Conservation (phyloP, 306 rosid species). For the Dryas octopetala region DNA sequence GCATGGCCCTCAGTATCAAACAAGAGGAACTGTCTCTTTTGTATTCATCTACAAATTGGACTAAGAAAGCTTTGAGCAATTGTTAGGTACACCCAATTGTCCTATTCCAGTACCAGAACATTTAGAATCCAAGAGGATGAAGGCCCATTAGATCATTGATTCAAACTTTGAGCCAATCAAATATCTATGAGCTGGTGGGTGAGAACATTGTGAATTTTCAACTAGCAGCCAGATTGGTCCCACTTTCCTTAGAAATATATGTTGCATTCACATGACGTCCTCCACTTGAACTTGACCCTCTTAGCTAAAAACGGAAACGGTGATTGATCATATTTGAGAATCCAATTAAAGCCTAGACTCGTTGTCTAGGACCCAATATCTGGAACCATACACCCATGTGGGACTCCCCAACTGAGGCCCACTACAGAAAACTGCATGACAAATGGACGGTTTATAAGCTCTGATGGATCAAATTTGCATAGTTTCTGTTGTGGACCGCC, state of each 20-base stretch:
- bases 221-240: slow-evolving; percentile 9
- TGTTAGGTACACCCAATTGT: slow-evolving; percentile 3
- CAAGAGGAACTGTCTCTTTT: no score
- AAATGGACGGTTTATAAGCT: no score
- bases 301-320: not conserved
- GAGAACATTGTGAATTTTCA: not conserved
- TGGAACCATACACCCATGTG: no score
- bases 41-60: not conserved
- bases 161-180: no score
- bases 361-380: no score
- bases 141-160: not conserved
- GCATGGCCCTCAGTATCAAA: no score
- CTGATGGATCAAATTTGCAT: not conserved
- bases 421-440: no score
- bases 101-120: not conserved
- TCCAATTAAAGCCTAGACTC: no score
- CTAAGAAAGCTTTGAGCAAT: not conserved
- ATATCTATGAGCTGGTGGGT: not conserved
- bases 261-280: not conserved
- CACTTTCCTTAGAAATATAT: not conserved
- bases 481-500: not conserved
- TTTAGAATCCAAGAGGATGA: not conserved
- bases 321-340: no score
- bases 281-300: not conserved
- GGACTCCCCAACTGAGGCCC: no score